phyloP scores from a whole-genome alignment of 2,329 filamentous ascomycete genomes.

The Thermoascus crustaceus region DNA sequence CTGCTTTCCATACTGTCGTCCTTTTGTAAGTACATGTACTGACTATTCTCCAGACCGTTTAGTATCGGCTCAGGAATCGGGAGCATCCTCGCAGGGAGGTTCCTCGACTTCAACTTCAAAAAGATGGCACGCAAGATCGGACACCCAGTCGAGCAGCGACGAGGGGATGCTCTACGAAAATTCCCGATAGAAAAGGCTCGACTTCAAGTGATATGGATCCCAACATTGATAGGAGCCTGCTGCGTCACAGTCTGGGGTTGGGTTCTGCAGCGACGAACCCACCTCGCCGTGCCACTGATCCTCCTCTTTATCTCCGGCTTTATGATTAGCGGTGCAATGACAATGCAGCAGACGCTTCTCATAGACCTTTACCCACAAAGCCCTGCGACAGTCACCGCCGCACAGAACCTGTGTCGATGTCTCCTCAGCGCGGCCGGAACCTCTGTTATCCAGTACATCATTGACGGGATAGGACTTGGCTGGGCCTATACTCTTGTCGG shows the following conservation, averaged over 20 bases:
- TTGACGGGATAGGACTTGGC: conserved; percentile 49
- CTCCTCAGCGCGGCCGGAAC: conserved; percentile 52
- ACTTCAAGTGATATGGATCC: conserved; percentile 5
- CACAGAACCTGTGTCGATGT: conserved; percentile 58
- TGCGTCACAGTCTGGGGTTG: conserved; percentile 4
- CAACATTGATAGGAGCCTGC: not conserved
- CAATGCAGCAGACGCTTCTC: conserved; percentile 54
- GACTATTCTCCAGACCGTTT: too few relatives aligned
- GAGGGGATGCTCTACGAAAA: conserved; percentile 5
- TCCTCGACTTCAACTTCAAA: conserved; percentile 7
- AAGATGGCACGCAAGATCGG: conserved; percentile 3
- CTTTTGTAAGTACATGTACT: too few relatives aligned
- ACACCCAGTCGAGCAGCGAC: conserved; percentile 3
- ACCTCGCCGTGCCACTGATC: conserved; percentile 1
- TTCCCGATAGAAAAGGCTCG: conserved; percentile 13
- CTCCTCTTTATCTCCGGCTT: conserved; percentile 6
- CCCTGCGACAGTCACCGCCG: conserved; percentile 55
- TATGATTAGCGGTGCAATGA: conserved; percentile 54
- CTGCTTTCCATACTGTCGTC: too few relatives aligned
- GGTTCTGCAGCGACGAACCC: not conserved
- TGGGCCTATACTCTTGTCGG: conserved; percentile 32
- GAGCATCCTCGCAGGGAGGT: conserved; percentile 5
- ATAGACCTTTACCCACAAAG: conserved; percentile 56
- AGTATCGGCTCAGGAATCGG: conserved; percentile 9
- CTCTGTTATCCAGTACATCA: conserved; percentile 52